Evolutionary conservation across 2,329 filamentous ascomycete genomes (phyloP), one percentile per base, ranked within the genome.

Genomic region (Tolypocladium cylindrosporum): DNA sequence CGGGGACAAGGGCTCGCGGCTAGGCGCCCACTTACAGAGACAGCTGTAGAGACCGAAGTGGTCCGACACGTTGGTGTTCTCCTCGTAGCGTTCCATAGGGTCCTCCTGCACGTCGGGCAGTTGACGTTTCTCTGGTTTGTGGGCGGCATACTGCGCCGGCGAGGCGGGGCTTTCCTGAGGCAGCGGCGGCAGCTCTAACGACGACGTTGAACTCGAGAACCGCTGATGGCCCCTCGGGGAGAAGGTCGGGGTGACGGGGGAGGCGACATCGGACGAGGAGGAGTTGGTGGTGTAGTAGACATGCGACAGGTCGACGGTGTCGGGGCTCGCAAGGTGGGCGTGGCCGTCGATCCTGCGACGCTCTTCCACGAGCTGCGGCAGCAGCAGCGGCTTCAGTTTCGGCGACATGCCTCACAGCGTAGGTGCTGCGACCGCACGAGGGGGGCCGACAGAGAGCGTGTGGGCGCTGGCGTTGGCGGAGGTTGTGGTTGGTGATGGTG

Each of bases 21-120:
- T 5, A 1, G 16, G 8, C n/a, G 11, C 16, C 34, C 4, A 84
- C 88, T 74, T 85, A 92, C 90, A 91, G 67, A 90, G 81, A 72
- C 89, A 93, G 66, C 85, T 79, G 66, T 85, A 85, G 48, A 85
- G 74, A 52, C 77, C 75, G 60, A 77, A 74, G 31, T 72, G 68
- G 34, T 72, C 59, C 39, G 54, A 58, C 58, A 48, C 52, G 58
- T 57, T 27, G 58, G 59, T 31, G 45, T 67, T 77, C 56, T 80
- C 79, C 36, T 86, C 82, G 27, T 88, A 88, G 57, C 81, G 82
- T 69, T 92, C 88, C 48, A 85, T 74, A 2, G 88, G 86, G 67
- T 96, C 91, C 71, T 97, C 92, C 67, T 91, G 83, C 24, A 97
- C 88, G 66, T 94, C 89, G 19, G 90, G 88, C 61, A 97, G 78